phyloP scores from a whole-genome alignment of 2,329 filamentous ascomycete species.

The Albophoma yamanashiensis region DNA sequence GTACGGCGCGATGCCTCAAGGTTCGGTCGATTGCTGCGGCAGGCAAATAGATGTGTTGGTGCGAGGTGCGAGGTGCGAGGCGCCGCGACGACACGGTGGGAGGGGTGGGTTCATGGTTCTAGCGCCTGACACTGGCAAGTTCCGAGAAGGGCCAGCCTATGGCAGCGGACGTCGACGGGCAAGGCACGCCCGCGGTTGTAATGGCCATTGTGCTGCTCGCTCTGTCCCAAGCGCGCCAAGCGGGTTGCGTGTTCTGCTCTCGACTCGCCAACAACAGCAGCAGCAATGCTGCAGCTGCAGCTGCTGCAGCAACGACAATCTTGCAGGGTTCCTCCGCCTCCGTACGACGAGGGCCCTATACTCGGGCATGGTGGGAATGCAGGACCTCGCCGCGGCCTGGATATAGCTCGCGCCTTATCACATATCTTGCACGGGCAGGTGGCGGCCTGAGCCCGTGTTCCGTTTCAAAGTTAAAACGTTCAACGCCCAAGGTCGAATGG shows the following conservation, averaged over 20 bases:
- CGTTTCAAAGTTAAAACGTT: not conserved
- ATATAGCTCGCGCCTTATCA: too few species aligned
- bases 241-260: too few species aligned
- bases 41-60: not conserved
- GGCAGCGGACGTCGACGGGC: not conserved
- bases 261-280: not conserved
- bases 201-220: too few species aligned
- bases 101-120: not conserved
- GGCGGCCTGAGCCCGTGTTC: not conserved
- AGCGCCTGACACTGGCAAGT: not conserved
- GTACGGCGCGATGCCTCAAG: too few species aligned
- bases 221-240: too few species aligned
- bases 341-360: too few species aligned
- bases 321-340: not conserved
- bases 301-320: not conserved
- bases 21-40: not conserved
- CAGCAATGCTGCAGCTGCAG: too few species aligned
- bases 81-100: not conserved
- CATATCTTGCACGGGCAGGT: not conserved
- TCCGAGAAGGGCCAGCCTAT: not conserved
- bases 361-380: not conserved
- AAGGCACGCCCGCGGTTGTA: too few species aligned
- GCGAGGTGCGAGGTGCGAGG: not conserved
- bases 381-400: not conserved
- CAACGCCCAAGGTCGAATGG: not conserved